Conservation (phyloP, 78 protist species). For the Dictyostelium brefeldianum region DNA sequence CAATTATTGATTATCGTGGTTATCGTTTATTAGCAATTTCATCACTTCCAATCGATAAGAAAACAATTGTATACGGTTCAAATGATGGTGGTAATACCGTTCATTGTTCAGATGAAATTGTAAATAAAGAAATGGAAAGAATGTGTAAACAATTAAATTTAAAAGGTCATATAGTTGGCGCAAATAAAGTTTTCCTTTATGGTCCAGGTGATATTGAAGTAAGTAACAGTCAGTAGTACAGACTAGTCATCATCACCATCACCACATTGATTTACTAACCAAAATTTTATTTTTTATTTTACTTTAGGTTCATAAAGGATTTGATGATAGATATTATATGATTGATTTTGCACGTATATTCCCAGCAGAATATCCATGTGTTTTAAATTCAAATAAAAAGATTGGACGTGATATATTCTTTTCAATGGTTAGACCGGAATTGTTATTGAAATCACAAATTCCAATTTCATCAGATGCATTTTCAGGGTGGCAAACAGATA, state of each 20-base stretch:
- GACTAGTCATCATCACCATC: too few species aligned
- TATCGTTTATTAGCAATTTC: constrained; percentile 63
- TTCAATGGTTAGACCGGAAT: constrained; percentile 67
- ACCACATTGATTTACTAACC: too few species aligned
- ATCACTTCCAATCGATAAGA: constrained; percentile 47
- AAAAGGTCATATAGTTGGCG: constrained; percentile 49
- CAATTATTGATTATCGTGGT: constrained; percentile 65
- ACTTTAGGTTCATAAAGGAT: constrained; percentile 50
- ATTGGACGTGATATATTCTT: constrained; percentile 76
- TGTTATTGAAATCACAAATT: background rate
- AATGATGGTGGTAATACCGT: constrained; percentile 72
- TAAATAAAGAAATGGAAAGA: constrained; percentile 50
- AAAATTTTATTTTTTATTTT: too few species aligned
- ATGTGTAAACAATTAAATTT: constrained; percentile 30
- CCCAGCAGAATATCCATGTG: constrained; percentile 52
- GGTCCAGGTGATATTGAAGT: constrained; percentile 81
- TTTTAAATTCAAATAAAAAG: constrained; percentile 1
- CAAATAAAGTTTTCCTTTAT: background rate
- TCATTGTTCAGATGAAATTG: constrained; percentile 5
- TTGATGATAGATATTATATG: constrained; percentile 68
- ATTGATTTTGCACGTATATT: constrained; percentile 70
- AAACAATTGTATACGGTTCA: constrained; percentile 77
- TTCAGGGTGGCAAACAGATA: constrained; percentile 70
- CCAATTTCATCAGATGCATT: constrained; percentile 57
- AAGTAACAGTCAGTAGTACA: too few species aligned